Percentiles rank a stretch among this genome's conserved stretches.
phyloP scores from a whole-genome alignment of 2,329 filamentous ascomycete genomes.

The Penicillium capsulatum region DNA sequence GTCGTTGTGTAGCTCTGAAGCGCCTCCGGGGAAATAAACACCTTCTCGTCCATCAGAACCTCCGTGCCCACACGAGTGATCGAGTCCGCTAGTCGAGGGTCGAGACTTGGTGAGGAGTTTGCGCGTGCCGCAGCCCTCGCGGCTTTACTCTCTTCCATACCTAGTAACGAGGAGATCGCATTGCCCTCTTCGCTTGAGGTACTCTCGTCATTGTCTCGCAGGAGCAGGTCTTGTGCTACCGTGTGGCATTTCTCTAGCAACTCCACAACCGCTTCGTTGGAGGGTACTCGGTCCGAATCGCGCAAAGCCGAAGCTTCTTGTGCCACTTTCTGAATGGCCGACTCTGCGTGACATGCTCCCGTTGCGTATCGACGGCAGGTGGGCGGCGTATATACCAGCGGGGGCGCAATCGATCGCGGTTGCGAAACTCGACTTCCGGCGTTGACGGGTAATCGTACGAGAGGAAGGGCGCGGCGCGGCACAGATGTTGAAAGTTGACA shows the following conservation, averaged over 20 bases:
- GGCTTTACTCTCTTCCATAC: constrained; percentile 38
- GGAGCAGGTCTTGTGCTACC: constrained; percentile 30
- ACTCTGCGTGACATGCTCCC: constrained; percentile 14
- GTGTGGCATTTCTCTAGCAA: constrained; percentile 36
- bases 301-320: constrained; percentile 28
- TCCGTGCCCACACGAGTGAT: constrained; percentile 59
- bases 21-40: constrained; percentile 72
- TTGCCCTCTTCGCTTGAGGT: constrained; percentile 28
- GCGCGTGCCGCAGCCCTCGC: constrained; percentile 13
- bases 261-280: constrained; percentile 33
- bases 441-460: constrained; percentile 14
- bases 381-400: constrained; percentile 3
- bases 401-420: constrained; percentile 11
- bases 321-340: constrained; percentile 30
- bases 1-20: constrained; percentile 71
- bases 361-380: constrained; percentile 20
- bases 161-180: constrained; percentile 40
- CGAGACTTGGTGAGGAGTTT: constrained; percentile 28
- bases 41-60: constrained; percentile 67
- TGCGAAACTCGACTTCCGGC: constrained; percentile 12
- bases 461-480: constrained; percentile 17
- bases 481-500: constrained; percentile 33
- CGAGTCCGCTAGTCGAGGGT: constrained; percentile 38
- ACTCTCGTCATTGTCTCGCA: constrained; percentile 19
- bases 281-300: constrained; percentile 29